A percentile compares a stretch with the other conserved stretches of the same genome.
These are phyloP conservation scores for Conringia planisiliqua DNA, from an alignment of 345 rosid species.

Conservation along the genomic window DNA sequence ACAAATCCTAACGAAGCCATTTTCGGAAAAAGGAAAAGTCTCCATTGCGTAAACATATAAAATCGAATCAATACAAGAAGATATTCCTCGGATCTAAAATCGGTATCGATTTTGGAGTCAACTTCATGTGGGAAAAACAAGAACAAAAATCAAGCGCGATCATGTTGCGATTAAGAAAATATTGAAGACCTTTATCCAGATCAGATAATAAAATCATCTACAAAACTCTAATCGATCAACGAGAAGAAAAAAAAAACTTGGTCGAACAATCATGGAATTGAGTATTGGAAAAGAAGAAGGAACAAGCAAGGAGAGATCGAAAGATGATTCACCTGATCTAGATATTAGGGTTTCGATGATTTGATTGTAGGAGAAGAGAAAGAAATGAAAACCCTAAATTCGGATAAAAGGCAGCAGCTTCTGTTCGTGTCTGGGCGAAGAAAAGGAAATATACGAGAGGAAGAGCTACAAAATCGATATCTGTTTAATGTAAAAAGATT, in stretches of 20 bases:
- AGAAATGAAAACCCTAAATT: constrained; percentile 20
- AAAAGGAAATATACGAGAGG: constrained; percentile 1
- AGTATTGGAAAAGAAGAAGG: background rate
- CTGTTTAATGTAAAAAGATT: background rate
- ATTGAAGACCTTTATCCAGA: background rate
- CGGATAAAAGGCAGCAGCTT: background rate
- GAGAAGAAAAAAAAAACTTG: background rate
- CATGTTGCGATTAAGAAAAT: background rate
- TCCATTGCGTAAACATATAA: background rate
- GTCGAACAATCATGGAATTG: background rate
- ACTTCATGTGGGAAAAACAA: background rate
- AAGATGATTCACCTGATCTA: constrained; percentile 3
- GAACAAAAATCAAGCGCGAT: background rate
- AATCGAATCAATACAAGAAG: background rate
- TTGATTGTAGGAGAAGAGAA: background rate
- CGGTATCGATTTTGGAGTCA: background rate
- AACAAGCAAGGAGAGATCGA: background rate
- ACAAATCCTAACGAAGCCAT: background rate
- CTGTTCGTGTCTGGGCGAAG: background rate
- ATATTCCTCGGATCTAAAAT: background rate
- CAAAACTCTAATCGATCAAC: background rate
- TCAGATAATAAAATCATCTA: background rate
- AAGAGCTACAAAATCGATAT: constrained; percentile 30
- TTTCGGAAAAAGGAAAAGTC: background rate
- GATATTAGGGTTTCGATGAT: constrained; percentile 27